A percentile compares a stretch with the other conserved stretches of the same genome.
Evolutionary conservation across 148 eudicot species (phyloP).

Genomic region (Persicaria maculosa): DNA sequence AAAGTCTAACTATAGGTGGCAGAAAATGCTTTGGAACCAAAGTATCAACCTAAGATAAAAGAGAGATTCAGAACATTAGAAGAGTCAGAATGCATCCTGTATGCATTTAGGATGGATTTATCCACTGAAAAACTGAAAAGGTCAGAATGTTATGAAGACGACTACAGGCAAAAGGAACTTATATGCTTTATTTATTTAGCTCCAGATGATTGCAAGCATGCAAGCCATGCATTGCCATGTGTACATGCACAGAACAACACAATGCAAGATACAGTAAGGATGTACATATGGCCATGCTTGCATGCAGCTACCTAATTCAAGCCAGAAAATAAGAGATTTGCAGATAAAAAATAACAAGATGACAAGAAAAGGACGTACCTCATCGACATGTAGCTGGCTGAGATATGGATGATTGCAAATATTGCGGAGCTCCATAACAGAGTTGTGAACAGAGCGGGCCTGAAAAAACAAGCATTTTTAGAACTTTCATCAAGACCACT

Average conservation of each 20-base stretch:
- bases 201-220: neutral
- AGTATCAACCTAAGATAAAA: slow-evolving; percentile 56
- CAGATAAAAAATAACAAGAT: neutral
- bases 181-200: neutral
- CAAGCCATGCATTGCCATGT: too few species aligned
- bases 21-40: slow-evolving; percentile 74
- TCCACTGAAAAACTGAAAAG: neutral
- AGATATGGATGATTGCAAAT: slow-evolving; percentile 98
- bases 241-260: too few species aligned
- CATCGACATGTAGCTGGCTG: slow-evolving; percentile 86
- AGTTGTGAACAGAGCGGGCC: slow-evolving; percentile 90
- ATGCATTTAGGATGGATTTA: neutral
- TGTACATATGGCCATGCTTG: neutral
- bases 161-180: neutral
- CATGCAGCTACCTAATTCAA: too few species aligned
- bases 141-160: neutral
- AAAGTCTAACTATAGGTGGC: slow-evolving; percentile 73
- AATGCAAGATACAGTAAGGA: neutral
- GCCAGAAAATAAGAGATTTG: neutral
- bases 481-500: neutral
- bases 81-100: neutral
- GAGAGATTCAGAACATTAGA: slow-evolving; percentile 10
- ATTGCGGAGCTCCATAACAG: slow-evolving; percentile 95
- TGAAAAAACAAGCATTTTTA: slow-evolving; percentile 16
- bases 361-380: slow-evolving; percentile 8